phyloP scores from a whole-genome alignment of 257 asterid species.

The Ocimum tenuiflorum region DNA sequence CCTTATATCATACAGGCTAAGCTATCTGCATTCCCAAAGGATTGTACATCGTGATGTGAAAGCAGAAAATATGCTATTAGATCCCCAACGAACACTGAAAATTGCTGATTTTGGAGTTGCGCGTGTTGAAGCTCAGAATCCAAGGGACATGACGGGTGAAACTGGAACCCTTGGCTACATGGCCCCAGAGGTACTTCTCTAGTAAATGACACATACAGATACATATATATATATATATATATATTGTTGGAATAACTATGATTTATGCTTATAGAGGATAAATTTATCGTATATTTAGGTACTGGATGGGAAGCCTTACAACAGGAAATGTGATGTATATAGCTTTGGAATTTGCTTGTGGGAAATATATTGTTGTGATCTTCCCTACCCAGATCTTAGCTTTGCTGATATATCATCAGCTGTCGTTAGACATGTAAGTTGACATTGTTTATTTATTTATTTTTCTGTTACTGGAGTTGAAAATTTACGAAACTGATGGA shows the following conservation, averaged over 20 bases:
- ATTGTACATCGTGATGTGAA: slow-evolving; percentile 91
- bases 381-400: slow-evolving; percentile 62
- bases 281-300: slow-evolving; percentile 34
- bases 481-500: not conserved
- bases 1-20: slow-evolving; percentile 35
- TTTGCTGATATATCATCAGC: slow-evolving; percentile 71
- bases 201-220: not conserved
- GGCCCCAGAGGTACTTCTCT: slow-evolving; percentile 74
- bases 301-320: slow-evolving; percentile 73
- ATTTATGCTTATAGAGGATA: not conserved
- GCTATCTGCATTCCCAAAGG: slow-evolving; percentile 66
- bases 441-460: no score
- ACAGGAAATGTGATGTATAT: slow-evolving; percentile 76
- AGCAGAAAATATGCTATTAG: slow-evolving; percentile 86
- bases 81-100: slow-evolving; percentile 39
- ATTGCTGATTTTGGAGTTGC: slow-evolving; percentile 88
- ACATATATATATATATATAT: no score
- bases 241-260: no score
- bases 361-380: slow-evolving; percentile 80
- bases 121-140: slow-evolving; percentile 87
- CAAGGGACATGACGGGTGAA: slow-evolving; percentile 84
- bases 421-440: slow-evolving; percentile 57
- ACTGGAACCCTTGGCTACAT: slow-evolving; percentile 86
- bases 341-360: slow-evolving; percentile 75
- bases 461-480: not conserved